Conservation (phyloP, 2,329 filamentous ascomycete genomes). For the Eutypella sp. region DNA sequence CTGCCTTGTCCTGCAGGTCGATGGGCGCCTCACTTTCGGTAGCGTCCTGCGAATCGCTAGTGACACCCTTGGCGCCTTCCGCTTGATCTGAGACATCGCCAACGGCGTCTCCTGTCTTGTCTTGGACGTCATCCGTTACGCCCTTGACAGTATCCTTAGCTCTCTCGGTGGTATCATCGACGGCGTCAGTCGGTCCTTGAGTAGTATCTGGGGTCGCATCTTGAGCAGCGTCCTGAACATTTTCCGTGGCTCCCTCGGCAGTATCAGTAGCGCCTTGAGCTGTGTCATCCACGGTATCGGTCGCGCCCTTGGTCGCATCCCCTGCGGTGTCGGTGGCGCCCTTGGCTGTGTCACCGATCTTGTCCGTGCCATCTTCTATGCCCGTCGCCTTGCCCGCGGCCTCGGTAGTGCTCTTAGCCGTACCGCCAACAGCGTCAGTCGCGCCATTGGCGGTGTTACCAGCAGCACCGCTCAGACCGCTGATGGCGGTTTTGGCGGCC, state of each 20-base stretch:
- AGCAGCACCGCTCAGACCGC: constrained; percentile 16
- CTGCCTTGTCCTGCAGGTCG: too few species aligned
- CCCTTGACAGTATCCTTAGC: constrained; percentile 10
- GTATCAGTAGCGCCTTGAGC: constrained; percentile 4
- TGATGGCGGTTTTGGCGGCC: constrained; percentile 14
- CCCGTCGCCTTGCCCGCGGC: constrained; percentile 16
- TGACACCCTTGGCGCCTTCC: constrained; percentile 13
- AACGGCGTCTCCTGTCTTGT: constrained; percentile 11
- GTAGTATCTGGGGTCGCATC: too few species aligned
- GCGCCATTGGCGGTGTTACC: constrained; percentile 18
- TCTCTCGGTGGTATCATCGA: constrained; percentile 9
- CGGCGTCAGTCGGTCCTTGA: too few species aligned
- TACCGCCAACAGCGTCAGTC: constrained; percentile 16
- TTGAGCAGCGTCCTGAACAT: constrained; percentile 11
- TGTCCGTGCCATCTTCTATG: constrained; percentile 16
- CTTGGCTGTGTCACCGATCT: constrained; percentile 18
- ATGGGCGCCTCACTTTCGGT: too few species aligned
- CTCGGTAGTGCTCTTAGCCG: constrained; percentile 16
- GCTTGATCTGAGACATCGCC: constrained; percentile 10
- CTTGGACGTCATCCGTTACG: constrained; percentile 7
- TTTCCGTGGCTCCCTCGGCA: constrained; percentile 8
- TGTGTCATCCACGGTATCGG: constrained; percentile 8
- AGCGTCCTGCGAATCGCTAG: constrained; percentile 14
- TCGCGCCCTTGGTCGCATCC: constrained; percentile 14
- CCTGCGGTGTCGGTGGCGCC: constrained; percentile 17